These are phyloP conservation scores for Nakazawaea peltata DNA, from an alignment of 805 yeast species.

Conservation along the genomic window DNA sequence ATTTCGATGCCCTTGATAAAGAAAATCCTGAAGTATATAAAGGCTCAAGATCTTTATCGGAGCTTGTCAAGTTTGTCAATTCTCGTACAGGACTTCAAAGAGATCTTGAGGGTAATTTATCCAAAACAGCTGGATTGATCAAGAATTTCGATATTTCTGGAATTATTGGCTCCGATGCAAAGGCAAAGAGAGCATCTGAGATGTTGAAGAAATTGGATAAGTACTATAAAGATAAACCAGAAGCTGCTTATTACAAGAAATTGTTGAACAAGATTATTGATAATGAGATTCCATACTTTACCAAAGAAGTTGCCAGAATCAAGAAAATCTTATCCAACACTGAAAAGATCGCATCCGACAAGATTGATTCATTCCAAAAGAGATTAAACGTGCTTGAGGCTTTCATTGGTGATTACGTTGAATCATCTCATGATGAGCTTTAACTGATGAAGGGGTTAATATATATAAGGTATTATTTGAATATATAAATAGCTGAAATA, in stretches of 20 bases:
- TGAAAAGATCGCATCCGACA: constrained; percentile 28
- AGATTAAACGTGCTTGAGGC: constrained; percentile 41
- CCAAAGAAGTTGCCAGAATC: constrained; percentile 39
- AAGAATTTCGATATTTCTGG: constrained; percentile 22
- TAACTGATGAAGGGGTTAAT: constrained; percentile 5
- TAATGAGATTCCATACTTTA: constrained; percentile 35
- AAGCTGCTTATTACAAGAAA: constrained; percentile 38
- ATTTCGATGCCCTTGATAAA: constrained; percentile 32
- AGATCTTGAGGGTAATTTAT: constrained; percentile 30
- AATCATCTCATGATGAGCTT: constrained; percentile 18
- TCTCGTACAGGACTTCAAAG: constrained; percentile 31
- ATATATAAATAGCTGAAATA: background rate
- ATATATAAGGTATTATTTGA: background rate
- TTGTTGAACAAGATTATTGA: constrained; percentile 34
- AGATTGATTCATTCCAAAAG: constrained; percentile 42
- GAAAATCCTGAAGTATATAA: constrained; percentile 23
- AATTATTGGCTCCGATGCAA: constrained; percentile 16
- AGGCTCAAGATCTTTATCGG: constrained; percentile 37
- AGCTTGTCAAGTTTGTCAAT: constrained; percentile 44
- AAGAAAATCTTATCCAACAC: constrained; percentile 28
- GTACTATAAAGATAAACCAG: constrained; percentile 17
- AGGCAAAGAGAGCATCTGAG: constrained; percentile 20
- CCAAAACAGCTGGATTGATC: constrained; percentile 30
- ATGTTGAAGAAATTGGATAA: constrained; percentile 28
- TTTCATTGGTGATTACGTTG: constrained; percentile 14